phyloP scores from a whole-genome alignment of 2,329 filamentous ascomycete genomes.

The Didymosphaeria variabile region DNA sequence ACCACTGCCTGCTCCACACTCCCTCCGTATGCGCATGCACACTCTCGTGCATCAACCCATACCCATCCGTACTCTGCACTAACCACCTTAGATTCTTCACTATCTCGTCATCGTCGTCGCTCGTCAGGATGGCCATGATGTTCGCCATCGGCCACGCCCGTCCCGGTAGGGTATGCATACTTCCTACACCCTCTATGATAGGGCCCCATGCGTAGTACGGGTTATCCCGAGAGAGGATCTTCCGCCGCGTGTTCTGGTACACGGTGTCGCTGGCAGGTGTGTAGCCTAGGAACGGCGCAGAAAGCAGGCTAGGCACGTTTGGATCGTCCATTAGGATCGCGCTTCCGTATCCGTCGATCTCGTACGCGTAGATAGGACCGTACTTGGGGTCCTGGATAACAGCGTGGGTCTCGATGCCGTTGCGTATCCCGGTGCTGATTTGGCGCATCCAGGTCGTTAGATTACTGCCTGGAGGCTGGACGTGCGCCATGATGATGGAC shows the following conservation, averaged over 20 bases:
- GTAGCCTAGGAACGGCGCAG: constrained; percentile 70
- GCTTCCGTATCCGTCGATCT: constrained; percentile 57
- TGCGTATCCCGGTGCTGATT: constrained; percentile 58
- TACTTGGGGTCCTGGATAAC: constrained; percentile 46
- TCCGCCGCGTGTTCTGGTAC: constrained; percentile 56
- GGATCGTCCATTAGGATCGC: constrained; percentile 75
- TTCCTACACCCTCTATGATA: constrained; percentile 55
- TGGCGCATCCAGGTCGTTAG: constrained; percentile 65
- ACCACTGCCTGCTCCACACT: constrained; percentile 60
- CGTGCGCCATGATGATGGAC: constrained; percentile 60
- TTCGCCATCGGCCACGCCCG: constrained; percentile 61
- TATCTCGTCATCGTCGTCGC: constrained; percentile 57
- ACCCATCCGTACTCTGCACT: constrained; percentile 57
- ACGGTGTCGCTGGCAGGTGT: constrained; percentile 47
- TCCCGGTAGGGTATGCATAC: constrained; percentile 57
- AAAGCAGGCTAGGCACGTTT: constrained; percentile 73
- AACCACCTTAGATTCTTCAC: constrained; percentile 52
- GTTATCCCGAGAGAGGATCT: constrained; percentile 54
- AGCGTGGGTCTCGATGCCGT: constrained; percentile 55
- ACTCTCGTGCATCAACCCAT: constrained; percentile 62
- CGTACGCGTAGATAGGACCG: constrained; percentile 57
- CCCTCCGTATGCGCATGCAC: constrained; percentile 51
- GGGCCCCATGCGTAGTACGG: constrained; percentile 60
- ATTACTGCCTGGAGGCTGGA: constrained; percentile 53
- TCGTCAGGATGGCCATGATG: constrained; percentile 60